Evolutionary conservation across 192 early-diverging fungal species (phyloP).

Genomic region (Gigaspora rosea): DNA sequence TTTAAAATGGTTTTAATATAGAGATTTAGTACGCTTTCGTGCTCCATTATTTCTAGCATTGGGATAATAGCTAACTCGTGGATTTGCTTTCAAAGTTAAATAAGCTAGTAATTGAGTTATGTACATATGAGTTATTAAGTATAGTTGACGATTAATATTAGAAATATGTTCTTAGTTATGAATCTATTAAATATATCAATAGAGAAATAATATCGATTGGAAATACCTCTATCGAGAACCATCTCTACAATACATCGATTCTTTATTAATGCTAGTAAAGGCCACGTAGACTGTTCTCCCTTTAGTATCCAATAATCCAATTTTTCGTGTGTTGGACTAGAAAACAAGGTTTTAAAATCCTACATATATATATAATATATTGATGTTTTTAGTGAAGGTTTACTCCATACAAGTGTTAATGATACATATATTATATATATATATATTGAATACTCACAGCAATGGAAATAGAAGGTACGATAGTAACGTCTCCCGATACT

Average conservation of each 20-base stretch:
- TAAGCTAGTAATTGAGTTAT: background rate
- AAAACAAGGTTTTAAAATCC: slow-evolving; percentile 67
- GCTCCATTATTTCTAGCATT: background rate
- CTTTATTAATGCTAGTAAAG: slow-evolving; percentile 65
- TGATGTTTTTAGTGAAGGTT: background rate
- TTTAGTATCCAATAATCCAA: slow-evolving; percentile 74
- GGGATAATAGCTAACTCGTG: background rate
- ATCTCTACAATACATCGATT: slow-evolving; percentile 72
- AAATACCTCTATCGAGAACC: slow-evolving; percentile 55
- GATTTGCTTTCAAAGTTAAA: slow-evolving; percentile 17
- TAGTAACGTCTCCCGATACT: slow-evolving; percentile 70
- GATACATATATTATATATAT: background rate
- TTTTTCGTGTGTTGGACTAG: slow-evolving; percentile 65
- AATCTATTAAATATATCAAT: background rate
- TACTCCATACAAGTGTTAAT: background rate
- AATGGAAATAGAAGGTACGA: slow-evolving; percentile 58
- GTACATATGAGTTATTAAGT: background rate
- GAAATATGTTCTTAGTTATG: background rate
- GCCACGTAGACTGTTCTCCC: slow-evolving; percentile 82
- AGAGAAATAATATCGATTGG: too few relatives aligned
- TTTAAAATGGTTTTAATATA: slow-evolving; percentile 3
- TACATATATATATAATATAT: slow-evolving; percentile 35
- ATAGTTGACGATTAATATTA: too few relatives aligned
- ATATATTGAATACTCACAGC: slow-evolving; percentile 39
- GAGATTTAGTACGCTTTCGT: slow-evolving; percentile 29